Evolutionary conservation across 2,329 filamentous ascomycete species (phyloP).

Genomic region (Pseudogymnoascus destructans): DNA sequence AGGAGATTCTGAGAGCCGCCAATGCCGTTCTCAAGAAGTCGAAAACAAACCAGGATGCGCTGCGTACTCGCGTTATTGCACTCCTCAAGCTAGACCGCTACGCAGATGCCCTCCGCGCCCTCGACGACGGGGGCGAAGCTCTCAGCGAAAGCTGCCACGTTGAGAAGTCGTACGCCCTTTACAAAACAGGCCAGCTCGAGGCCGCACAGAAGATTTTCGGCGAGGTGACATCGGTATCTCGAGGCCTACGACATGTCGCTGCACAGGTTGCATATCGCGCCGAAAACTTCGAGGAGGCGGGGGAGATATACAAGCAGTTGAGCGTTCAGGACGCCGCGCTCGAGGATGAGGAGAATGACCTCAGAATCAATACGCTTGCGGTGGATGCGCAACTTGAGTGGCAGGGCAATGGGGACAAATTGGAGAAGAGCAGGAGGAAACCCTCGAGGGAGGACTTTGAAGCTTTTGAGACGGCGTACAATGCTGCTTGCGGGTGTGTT

Average conservation of each 20-base stretch:
- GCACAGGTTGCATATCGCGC: constrained; percentile 61
- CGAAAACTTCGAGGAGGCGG: constrained; percentile 58
- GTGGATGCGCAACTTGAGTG: constrained; percentile 61
- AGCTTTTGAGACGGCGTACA: constrained; percentile 72
- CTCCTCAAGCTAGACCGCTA: constrained; percentile 74
- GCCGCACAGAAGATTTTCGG: constrained; percentile 39
- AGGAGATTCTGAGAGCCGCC: constrained; percentile 54
- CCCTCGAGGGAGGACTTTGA: constrained; percentile 50
- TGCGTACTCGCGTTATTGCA: constrained; percentile 59
- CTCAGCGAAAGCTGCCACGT: constrained; percentile 49
- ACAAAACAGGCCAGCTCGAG: constrained; percentile 59
- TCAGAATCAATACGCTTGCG: constrained; percentile 64
- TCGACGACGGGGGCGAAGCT: constrained; percentile 48
- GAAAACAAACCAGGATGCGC: constrained; percentile 43
- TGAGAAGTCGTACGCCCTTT: constrained; percentile 71
- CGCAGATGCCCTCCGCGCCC: constrained; percentile 57
- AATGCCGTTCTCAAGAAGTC: constrained; percentile 49
- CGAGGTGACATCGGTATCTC: constrained; percentile 17
- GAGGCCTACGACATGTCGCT: constrained; percentile 36
- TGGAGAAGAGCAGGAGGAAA: constrained; percentile 32
- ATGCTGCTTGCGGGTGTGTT: constrained; percentile 61
- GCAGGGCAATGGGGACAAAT: constrained; percentile 35
- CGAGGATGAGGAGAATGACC: constrained; percentile 55
- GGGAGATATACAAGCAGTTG: constrained; percentile 49
- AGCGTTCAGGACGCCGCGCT: constrained; percentile 32